Percentiles rank a stretch among this genome's conserved stretches.
phyloP scores from a whole-genome alignment of 768 basidiomycete species.

The Tremella yokohamensis region DNA sequence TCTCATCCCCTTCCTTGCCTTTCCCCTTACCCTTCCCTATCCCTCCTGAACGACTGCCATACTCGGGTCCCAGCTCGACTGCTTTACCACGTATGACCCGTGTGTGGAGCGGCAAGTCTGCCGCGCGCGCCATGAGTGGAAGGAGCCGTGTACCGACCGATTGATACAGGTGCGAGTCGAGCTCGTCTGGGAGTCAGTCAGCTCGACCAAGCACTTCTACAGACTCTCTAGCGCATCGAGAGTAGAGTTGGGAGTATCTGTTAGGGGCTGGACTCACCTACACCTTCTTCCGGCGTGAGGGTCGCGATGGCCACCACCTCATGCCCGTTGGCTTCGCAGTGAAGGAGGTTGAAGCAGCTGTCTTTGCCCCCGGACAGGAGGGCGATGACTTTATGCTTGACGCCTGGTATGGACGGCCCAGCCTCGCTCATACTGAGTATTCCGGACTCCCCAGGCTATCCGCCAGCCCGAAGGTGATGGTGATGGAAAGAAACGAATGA shows the following conservation, averaged over 20 bases:
- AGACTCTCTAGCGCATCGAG: too few relatives aligned
- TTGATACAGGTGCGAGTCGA: constrained; percentile 97
- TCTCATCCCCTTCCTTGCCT: constrained; percentile 81
- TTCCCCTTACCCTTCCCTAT: constrained; percentile 14
- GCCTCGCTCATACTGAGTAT: too few relatives aligned
- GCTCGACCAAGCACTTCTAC: too few relatives aligned
- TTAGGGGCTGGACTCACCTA: constrained; percentile 60
- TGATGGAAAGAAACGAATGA: too few relatives aligned
- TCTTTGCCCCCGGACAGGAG: constrained; percentile 97
- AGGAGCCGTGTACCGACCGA: constrained; percentile 97
- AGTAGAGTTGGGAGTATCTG: background rate
- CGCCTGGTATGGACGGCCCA: constrained; percentile 13
- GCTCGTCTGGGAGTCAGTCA: constrained; percentile 67
- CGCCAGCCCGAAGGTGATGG: too few relatives aligned
- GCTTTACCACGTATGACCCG: constrained; percentile 75
- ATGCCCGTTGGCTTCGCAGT: constrained; percentile 82
- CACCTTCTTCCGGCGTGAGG: constrained; percentile 74
- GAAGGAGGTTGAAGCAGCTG: constrained; percentile 89
- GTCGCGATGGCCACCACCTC: constrained; percentile 83
- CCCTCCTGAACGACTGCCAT: constrained; percentile 65
- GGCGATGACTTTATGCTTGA: constrained; percentile 69
- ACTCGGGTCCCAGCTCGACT: constrained; percentile 76
- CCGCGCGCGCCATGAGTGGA: constrained; percentile 73
- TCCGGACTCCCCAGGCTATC: too few relatives aligned
- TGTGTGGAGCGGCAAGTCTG: constrained; percentile 81